Conservation (phyloP, 139 green algal species). For the Bryopsis sp. region DNA sequence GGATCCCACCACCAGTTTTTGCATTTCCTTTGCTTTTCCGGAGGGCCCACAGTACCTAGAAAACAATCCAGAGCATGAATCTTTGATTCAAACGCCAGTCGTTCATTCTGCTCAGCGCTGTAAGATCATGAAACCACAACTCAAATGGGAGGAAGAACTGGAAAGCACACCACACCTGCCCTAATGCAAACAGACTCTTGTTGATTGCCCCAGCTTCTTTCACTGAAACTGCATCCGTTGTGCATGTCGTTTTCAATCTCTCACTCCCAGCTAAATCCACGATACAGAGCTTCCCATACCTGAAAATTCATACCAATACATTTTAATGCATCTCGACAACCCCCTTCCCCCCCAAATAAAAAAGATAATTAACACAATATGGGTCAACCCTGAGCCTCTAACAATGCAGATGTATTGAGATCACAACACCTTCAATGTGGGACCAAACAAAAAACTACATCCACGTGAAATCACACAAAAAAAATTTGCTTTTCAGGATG, state of each 20-base stretch:
- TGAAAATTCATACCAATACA: conserved; percentile 7
- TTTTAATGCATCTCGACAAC: conserved; percentile 13
- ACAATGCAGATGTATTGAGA: too few relatives aligned
- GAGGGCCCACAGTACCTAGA: conserved; percentile 40
- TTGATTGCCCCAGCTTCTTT: conserved; percentile 58
- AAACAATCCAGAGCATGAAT: not conserved
- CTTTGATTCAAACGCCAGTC: too few relatives aligned
- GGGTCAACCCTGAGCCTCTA: too few relatives aligned
- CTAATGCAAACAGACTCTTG: conserved; percentile 51
- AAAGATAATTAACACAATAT: too few relatives aligned
- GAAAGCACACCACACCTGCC: conserved; percentile 27
- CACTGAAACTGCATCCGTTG: conserved; percentile 27
- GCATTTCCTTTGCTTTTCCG: conserved; percentile 12
- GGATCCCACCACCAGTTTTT: conserved; percentile 1
- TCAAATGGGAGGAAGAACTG: too few relatives aligned
- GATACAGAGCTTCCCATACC: conserved; percentile 48
- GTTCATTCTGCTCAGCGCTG: too few relatives aligned
- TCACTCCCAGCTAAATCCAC: conserved; percentile 65
- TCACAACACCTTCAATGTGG: too few relatives aligned
- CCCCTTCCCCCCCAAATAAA: not conserved
- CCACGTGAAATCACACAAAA: too few relatives aligned
- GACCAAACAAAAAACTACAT: too few relatives aligned
- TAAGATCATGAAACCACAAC: too few relatives aligned
- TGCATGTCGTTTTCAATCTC: conserved; percentile 51
- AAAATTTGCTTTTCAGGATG: too few relatives aligned